Evolutionary conservation across 306 rosid genomes (phyloP), one percentile per base, ranked within the genome.

Genomic region (Sindora glabra): DNA sequence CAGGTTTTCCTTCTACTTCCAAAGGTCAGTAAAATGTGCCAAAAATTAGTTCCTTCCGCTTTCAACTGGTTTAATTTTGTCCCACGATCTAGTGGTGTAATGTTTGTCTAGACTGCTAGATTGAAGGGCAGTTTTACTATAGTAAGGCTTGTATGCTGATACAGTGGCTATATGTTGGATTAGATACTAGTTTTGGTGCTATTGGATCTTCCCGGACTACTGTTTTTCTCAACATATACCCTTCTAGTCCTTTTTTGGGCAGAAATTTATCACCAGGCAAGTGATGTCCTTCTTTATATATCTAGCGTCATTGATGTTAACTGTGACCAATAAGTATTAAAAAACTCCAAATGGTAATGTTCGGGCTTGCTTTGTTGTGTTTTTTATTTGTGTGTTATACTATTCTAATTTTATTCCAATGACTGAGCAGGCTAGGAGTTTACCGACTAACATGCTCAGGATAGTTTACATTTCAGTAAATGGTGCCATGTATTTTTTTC

Each of bases 221-320:
- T 92, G 3, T 92, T 92, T 73, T 89, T 92, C 84, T 83, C 98
- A 11, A 86, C 98, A 8, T 92, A 86, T 70, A 88, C 98, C 9
- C 94, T 92, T 62, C 81, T 92, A 32, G 99, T 80, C 64, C 95
- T 92, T 62, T 92, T 92, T 52, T 92, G 96, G 96, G 96, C 99
- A 42, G 97, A 92, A 78, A 92, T 92, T 65, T 86, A 92, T 81
- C 87, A 89, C 62, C 99, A 92, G 99, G 97, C 77, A 74, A 76
- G 83, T 53, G 26, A 60, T 27, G 1, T 60, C 34, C 34, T 29
- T 8, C 23, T 58, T 21, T 24, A 42, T 15, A n/a, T n/a, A n/a
- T n/a, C n/a, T n/a, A n/a, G n/a, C n/a, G n/a, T n/a, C n/a, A n/a
- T n/a, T n/a, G n/a, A n/a, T n/a, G n/a, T n/a, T n/a, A n/a, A n/a